Base-by-base conservation (phyloP, 441 rosid genomes). In the Populus hybrid region DNA sequence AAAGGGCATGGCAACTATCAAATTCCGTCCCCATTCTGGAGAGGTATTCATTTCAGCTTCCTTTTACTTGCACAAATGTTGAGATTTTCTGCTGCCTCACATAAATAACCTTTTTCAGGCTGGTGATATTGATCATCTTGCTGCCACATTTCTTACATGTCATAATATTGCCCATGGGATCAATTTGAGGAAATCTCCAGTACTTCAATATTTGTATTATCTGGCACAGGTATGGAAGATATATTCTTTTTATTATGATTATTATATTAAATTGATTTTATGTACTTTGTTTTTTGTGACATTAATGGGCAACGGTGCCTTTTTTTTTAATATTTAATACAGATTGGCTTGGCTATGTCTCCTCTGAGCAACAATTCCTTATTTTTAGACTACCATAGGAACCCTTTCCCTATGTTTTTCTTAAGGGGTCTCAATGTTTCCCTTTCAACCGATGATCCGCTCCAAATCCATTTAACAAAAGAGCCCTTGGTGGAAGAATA, bases 331-430 rank as follows among this genome's bases (percentile, higher is more conserved):
- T 38, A 7, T 38, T 45, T 3, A 45, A 76, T 78, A 61, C 90
- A 97, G 99, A 93, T 97, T 63, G 98, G 98, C 74, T 86, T 97
- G 87, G 98, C 98, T 61, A 92, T 97, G 98, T 97, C 99, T 81
- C 99, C 99, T 82, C 90, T 94, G 83, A 97, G 98, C 95, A 97
- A 97, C 90, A 97, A 97, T 87, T 93, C 98, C 69, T 82, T 97
- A 82, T 97, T 97, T 86, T 85, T 97, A 64, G 99, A 97, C 82
- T 97, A 97, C 80, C 99, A 97, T 81, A 80, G 96, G 74, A 97
- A 94, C 84, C 98, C 99, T 2, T 89, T 97, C 64, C 98, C 97
- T 23, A 84, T 85, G 83, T 97, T 97, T 87, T 97, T 96, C 90
- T 86, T 89, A 35, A 92, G 98, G 38, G 99, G 98, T 68, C 95